Evolutionary conservation across 2,329 filamentous ascomycete genomes (phyloP).

Genomic region (Emergomyces africanus): DNA sequence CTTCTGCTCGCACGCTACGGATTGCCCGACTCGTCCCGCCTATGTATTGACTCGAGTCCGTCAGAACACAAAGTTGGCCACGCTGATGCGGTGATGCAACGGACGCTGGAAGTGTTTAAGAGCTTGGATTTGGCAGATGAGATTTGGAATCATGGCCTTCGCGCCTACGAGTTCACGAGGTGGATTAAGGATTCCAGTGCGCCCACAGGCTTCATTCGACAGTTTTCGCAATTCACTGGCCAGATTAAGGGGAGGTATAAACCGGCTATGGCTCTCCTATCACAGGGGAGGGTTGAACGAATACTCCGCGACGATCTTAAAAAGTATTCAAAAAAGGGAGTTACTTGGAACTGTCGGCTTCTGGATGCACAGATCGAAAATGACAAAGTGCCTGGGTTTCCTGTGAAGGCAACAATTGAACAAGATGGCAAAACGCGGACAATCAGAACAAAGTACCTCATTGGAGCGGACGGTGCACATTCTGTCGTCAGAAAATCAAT

Average conservation of each 20-base stretch:
- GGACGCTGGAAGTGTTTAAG: slow-evolving; percentile 32
- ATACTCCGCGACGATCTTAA: slow-evolving; percentile 55
- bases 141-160: slow-evolving; percentile 27
- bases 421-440: slow-evolving; percentile 18
- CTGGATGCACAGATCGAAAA: slow-evolving; percentile 47
- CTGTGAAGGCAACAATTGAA: slow-evolving; percentile 23
- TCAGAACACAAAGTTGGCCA: slow-evolving; percentile 28
- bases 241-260: slow-evolving; percentile 16
- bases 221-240: slow-evolving; percentile 34
- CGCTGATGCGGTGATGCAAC: slow-evolving; percentile 32
- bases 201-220: neutral
- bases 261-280: slow-evolving; percentile 52
- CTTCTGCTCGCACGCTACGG: slow-evolving; percentile 33
- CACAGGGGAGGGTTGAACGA: slow-evolving; percentile 57
- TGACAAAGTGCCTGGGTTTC: slow-evolving; percentile 28
- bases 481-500: slow-evolving; percentile 51
- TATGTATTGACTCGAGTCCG: slow-evolving; percentile 33
- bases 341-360: slow-evolving; percentile 56
- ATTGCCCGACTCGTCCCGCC: slow-evolving; percentile 26
- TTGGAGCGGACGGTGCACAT: slow-evolving; percentile 57
- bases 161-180: slow-evolving; percentile 49
- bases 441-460: slow-evolving; percentile 55
- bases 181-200: neutral
- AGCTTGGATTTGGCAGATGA: slow-evolving; percentile 23
- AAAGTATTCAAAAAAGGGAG: slow-evolving; percentile 42